Evolutionary conservation across 495 filamentous ascomycete species (phyloP).

Genomic region (Hyaloscypha finlandica): DNA sequence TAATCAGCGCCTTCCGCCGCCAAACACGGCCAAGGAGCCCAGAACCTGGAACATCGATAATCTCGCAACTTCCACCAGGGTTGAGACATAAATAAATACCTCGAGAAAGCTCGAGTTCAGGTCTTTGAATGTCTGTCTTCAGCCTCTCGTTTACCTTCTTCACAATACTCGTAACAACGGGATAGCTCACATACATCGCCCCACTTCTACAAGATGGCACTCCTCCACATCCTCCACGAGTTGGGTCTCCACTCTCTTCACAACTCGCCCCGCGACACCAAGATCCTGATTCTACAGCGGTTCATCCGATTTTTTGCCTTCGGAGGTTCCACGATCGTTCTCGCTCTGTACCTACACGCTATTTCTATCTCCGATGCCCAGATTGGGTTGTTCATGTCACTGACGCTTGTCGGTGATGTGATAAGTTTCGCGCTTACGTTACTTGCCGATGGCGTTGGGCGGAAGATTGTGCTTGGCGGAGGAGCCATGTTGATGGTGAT

Average conservation of each 20-base stretch:
- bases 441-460: conserved; percentile 71
- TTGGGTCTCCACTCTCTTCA: conserved; percentile 52
- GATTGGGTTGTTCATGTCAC: conserved; percentile 84
- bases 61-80: neutral
- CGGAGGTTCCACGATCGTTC: conserved; percentile 70
- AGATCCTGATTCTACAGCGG: conserved; percentile 71
- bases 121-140: neutral
- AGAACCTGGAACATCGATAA: neutral
- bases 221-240: conserved; percentile 13
- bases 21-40: neutral
- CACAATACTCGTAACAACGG: neutral
- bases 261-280: conserved; percentile 54
- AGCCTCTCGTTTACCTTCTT: neutral
- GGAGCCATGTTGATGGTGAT: conserved; percentile 69
- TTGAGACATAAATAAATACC: neutral
- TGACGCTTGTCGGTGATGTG: conserved; percentile 76
- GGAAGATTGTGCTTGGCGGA: conserved; percentile 61
- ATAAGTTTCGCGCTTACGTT: conserved; percentile 75
- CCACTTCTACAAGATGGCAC: neutral
- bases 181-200: neutral
- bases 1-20: neutral
- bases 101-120: neutral
- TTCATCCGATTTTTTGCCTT: conserved; percentile 80
- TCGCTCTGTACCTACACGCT: conserved; percentile 68
- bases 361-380: conserved; percentile 66